phyloP scores from a whole-genome alignment of 208 protist genomes.

The Trypanosoma rangeli region DNA sequence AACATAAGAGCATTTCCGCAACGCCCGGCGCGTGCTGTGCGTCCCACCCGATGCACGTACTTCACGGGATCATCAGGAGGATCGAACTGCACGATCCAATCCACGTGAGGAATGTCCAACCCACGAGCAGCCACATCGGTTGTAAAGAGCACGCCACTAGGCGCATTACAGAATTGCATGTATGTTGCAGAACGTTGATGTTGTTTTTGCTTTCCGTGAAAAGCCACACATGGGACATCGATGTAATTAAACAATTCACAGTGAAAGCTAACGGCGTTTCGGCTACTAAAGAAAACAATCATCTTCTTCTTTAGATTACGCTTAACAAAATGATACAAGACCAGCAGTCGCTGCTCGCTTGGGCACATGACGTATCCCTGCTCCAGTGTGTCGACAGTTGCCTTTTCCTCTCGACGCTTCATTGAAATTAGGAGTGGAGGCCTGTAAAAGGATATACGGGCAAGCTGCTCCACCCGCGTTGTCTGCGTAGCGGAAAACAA shows the following conservation, averaged over 20 bases:
- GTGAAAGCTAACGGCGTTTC: conserved; percentile 98
- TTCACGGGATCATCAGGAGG: conserved; percentile 99
- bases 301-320: conserved; percentile 98
- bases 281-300: conserved; percentile 99
- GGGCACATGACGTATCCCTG: conserved; percentile 98
- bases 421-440: conserved; percentile 97
- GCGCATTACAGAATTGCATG: conserved; percentile 99
- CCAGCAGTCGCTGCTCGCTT: conserved; percentile 95
- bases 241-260: conserved; percentile 99
- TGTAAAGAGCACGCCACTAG: conserved; percentile 98
- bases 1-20: conserved; percentile 96
- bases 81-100: conserved; percentile 99
- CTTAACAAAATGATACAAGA: conserved; percentile 99
- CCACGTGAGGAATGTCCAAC: conserved; percentile 98
- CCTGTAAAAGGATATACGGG: conserved; percentile 94
- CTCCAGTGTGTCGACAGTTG: conserved; percentile 94
- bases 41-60: conserved; percentile 99
- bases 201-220: conserved; percentile 99
- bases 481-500: conserved; percentile 99
- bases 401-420: conserved; percentile 87
- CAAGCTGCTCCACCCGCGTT: conserved; percentile 96
- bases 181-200: conserved; percentile 98
- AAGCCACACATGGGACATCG: conserved; percentile 98
- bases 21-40: conserved; percentile 95
- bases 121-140: conserved; percentile 99